Percentiles rank a stretch among this genome's conserved stretches.
phyloP scores from a whole-genome alignment of 2,329 filamentous ascomycete species.

The Plectosphaerella sp. region DNA sequence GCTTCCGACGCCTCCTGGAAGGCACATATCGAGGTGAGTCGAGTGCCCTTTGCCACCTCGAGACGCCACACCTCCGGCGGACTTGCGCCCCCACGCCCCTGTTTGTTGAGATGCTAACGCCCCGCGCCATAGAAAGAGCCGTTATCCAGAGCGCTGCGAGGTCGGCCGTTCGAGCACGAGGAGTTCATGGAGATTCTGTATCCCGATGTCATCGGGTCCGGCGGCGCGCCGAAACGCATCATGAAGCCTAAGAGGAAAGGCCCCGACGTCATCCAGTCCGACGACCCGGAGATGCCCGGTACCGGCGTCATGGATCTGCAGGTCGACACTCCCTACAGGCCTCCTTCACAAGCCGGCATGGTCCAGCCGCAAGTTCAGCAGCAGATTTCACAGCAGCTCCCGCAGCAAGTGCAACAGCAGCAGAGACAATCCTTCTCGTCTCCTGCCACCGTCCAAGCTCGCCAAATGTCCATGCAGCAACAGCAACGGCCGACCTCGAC shows the following conservation, averaged over 20 bases:
- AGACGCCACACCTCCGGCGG: no score
- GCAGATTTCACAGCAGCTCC: slow-evolving; percentile 11
- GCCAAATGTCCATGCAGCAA: slow-evolving; percentile 10
- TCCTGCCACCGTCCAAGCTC: neutral
- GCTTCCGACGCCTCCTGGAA: slow-evolving; percentile 54
- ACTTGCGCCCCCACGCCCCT: neutral
- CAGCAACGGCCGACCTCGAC: slow-evolving; percentile 26
- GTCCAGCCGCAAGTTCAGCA: slow-evolving; percentile 14
- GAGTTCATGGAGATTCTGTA: slow-evolving; percentile 58
- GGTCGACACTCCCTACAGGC: slow-evolving; percentile 23
- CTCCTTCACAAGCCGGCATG: slow-evolving; percentile 12
- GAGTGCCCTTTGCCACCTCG: neutral
- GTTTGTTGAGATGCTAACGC: neutral
- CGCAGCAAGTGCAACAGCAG: slow-evolving; percentile 12
- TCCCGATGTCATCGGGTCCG: slow-evolving; percentile 55
- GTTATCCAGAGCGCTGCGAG: slow-evolving; percentile 50
- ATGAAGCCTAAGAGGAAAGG: slow-evolving; percentile 50
- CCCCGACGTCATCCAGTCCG: slow-evolving; percentile 36
- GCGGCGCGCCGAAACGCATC: slow-evolving; percentile 54
- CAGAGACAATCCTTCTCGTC: slow-evolving; percentile 11
- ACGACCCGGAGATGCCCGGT: slow-evolving; percentile 44
- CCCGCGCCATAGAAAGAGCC: slow-evolving; percentile 44
- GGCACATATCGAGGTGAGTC: slow-evolving; percentile 51
- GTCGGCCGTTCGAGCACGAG: slow-evolving; percentile 56
- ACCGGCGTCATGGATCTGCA: slow-evolving; percentile 41